Conservation (phyloP, 106 monocot species). For the Dendrobium catenatum region DNA sequence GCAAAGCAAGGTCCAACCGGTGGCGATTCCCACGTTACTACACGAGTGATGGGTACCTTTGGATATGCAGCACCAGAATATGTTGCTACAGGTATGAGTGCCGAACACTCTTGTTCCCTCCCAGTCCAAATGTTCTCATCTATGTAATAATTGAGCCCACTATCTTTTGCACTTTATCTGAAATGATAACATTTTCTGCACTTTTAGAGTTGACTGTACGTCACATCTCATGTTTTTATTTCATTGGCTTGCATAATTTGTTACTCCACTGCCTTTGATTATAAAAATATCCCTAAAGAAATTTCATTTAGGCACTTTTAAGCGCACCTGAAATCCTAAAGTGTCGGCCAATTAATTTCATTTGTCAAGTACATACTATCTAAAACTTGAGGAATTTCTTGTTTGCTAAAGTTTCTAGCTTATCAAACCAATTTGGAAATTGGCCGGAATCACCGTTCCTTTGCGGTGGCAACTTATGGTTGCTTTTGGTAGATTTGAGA, state of each 20-base stretch:
- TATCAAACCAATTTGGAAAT: too few relatives aligned
- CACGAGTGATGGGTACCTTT: conserved; percentile 60
- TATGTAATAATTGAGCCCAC: background rate
- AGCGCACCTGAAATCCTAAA: background rate
- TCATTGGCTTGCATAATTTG: background rate
- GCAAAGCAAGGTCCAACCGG: conserved; percentile 59
- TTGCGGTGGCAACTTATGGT: too few relatives aligned
- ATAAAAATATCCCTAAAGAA: background rate
- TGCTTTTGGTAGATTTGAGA: too few relatives aligned
- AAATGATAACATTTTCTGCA: background rate
- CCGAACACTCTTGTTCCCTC: background rate
- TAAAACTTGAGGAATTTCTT: too few relatives aligned
- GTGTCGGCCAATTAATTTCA: too few relatives aligned
- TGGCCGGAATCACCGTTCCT: too few relatives aligned
- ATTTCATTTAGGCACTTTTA: background rate
- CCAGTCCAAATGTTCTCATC: background rate
- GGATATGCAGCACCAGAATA: conserved; percentile 86
- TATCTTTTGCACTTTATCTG: background rate
- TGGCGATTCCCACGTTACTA: conserved; percentile 51
- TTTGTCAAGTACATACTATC: too few relatives aligned
- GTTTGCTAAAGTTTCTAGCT: too few relatives aligned
- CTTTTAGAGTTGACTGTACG: background rate
- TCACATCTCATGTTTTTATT: background rate
- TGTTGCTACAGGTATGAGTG: conserved; percentile 44
- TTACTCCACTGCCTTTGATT: background rate